Conservation (phyloP, 192 early-diverging fungal genomes). For the Allomyces macrogynus region DNA sequence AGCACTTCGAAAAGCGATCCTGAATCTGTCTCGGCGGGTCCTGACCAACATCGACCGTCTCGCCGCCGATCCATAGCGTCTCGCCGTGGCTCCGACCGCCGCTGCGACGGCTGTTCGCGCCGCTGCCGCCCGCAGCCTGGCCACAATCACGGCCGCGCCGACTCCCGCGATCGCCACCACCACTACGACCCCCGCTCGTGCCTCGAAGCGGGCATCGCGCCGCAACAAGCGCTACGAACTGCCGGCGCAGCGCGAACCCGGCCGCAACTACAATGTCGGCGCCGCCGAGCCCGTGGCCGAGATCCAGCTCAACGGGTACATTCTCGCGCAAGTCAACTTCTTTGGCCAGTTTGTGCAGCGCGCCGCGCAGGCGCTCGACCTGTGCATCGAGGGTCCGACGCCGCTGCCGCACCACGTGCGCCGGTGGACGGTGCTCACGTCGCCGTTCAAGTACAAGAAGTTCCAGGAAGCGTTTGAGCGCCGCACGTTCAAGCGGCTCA, state of each 20-base stretch:
- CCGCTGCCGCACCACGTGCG: constrained; percentile 49
- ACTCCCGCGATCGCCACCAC: no score
- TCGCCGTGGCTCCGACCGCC: no score
- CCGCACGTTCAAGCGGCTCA: constrained; percentile 57
- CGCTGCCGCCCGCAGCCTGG: no score
- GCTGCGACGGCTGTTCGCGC: no score
- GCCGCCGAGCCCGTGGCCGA: neutral
- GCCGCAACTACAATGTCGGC: neutral
- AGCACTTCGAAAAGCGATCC: no score
- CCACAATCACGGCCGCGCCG: no score
- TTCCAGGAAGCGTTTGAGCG: constrained; percentile 92
- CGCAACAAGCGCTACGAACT: no score
- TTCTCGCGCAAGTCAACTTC: constrained; percentile 53
- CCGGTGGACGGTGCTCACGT: constrained; percentile 71
- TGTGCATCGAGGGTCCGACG: constrained; percentile 50
- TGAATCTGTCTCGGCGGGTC: no score
- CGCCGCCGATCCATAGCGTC: no score
- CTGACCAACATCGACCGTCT: no score
- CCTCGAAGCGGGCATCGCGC: no score
- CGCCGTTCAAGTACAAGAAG: constrained; percentile 91
- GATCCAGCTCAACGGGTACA: neutral
- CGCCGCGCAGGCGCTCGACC: constrained; percentile 48
- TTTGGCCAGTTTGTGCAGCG: constrained; percentile 64
- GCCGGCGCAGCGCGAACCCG: neutral
- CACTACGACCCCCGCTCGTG: no score